Evolutionary conservation across 805 yeast species (phyloP), one percentile per base, ranked within the genome.

Genomic region (Starmera amethionina): DNA sequence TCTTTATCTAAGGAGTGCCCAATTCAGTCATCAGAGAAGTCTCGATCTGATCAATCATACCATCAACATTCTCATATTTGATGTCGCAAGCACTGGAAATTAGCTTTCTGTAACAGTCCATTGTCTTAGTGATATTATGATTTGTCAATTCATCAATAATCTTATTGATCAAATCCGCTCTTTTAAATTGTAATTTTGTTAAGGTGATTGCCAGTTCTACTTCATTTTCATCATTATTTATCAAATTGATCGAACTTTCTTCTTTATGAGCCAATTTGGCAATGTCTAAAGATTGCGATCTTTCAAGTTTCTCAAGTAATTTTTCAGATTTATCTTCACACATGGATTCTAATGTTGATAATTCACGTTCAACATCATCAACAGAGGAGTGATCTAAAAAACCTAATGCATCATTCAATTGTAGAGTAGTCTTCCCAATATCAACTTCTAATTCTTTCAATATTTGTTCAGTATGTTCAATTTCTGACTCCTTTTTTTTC

Each of bases 41-140:
- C 42, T 66, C 87, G 34, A 90, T 83, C 16, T 90, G 96, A 48
- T 84, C 90, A 38, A 90, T 67, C 43, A 87, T 68, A 28, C 84
- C 82, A 48, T 82, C 86, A 42, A 90, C 80, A 44, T 83, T 93
- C 44, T 85, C 94, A 16, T 79, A 70, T 38, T 79, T 75, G 40
- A 87, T 69, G 3, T 86, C 95, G 56, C 94, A 83, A 37, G 86
- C 75, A 36, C 78, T 64, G 19, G 90, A 75, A 34, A 93, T 79
- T 45, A 90, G 67, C 52, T 78, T 77, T 46, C 95, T 71, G 64
- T 90, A 82, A 56, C 86, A 87, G 51, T 77, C 73, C 75, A 85
- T 80, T 57, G 79, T 82, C 28, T 64, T 37, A 58, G 68, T 73
- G 32, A 71, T 58, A 30, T 65, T 70, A 16, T 61, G 58, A 13